Conservation (phyloP, 805 yeast genomes). For the Barnettozyma pratensis region DNA sequence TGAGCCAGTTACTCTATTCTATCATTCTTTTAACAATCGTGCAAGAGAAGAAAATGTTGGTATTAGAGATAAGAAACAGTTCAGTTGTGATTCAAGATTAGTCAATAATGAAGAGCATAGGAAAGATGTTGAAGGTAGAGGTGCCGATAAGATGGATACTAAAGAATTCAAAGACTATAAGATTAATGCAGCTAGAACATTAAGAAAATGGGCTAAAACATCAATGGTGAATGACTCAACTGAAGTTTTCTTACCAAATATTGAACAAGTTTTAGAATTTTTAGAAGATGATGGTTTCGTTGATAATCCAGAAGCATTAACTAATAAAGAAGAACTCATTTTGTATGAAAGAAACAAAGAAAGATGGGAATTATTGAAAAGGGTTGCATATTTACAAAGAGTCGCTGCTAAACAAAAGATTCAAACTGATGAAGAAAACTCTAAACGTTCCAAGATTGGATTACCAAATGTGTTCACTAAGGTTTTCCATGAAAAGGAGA, state of each 20-base stretch:
- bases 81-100: conserved; percentile 78
- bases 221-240: conserved; percentile 31
- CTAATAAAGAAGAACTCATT: conserved; percentile 33
- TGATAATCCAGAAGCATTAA: conserved; percentile 26
- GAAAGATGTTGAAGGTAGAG: conserved; percentile 72
- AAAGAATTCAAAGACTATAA: conserved; percentile 43
- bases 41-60: conserved; percentile 89
- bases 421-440: conserved; percentile 34
- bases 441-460: conserved; percentile 27
- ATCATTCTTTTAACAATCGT: conserved; percentile 73
- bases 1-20: conserved; percentile 19
- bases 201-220: conserved; percentile 50
- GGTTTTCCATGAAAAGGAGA: conserved; percentile 7
- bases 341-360: conserved; percentile 43
- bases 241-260: conserved; percentile 48
- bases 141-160: conserved; percentile 56
- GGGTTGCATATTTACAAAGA: conserved; percentile 65
- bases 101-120: conserved; percentile 60
- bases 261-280: conserved; percentile 52
- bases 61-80: conserved; percentile 73
- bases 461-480: conserved; percentile 9
- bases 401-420: conserved; percentile 47
- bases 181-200: conserved; percentile 47
- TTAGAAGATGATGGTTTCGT: conserved; percentile 38
- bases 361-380: conserved; percentile 68